A percentile compares a stretch with the other conserved stretches of the same genome.
phyloP scores from a whole-genome alignment of 176 grass and related monocot species.

The Oryza coarctata region DNA sequence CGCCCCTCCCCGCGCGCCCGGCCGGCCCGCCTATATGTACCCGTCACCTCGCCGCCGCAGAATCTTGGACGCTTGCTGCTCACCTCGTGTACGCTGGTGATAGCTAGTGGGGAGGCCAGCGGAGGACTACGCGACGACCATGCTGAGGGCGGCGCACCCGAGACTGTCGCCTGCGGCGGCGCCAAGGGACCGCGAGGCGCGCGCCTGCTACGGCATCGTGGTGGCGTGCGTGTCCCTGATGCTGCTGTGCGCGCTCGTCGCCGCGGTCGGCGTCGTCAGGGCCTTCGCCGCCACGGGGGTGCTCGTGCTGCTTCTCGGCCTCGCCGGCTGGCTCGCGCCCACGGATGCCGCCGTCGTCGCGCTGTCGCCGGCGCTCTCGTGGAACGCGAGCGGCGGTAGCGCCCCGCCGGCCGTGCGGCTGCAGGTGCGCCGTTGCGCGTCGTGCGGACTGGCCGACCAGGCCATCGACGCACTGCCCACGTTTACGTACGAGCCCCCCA shows the following conservation, averaged over 20 bases:
- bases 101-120: neutral
- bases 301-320: conserved; percentile 10
- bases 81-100: neutral
- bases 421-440: neutral
- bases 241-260: conserved; percentile 37
- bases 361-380: neutral
- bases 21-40: too few species aligned
- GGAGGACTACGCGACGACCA: neutral
- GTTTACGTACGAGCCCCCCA: conserved; percentile 24
- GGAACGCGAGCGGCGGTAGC: neutral
- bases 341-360: neutral
- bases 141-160: conserved; percentile 34
- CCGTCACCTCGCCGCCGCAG: neutral
- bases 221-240: conserved; percentile 35
- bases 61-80: neutral
- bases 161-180: neutral
- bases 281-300: neutral
- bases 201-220: conserved; percentile 25
- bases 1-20: too few species aligned
- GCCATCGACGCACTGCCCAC: conserved; percentile 18
- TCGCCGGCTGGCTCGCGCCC: conserved; percentile 32
- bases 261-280: neutral
- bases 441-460: conserved; percentile 3
- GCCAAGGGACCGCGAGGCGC: neutral
- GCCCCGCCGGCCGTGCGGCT: neutral